Evolutionary conservation across 208 protist genomes (phyloP), one percentile per base, ranked within the genome.

Genomic region (Phytomonas francai): DNA sequence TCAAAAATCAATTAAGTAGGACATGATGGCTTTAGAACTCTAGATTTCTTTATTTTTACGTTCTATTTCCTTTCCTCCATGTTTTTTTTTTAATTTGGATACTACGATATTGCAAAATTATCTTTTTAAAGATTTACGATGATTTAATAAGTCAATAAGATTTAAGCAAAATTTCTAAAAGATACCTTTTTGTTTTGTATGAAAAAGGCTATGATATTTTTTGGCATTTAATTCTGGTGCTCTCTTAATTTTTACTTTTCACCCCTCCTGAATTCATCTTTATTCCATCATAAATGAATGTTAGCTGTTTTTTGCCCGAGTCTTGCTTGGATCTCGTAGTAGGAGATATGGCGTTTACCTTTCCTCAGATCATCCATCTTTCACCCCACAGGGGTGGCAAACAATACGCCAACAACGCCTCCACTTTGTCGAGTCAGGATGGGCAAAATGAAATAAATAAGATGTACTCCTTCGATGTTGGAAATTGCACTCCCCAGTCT

Each of bases 11-110:
- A 70, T 0, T 49, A 63, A 70, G 14, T 31, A 27, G 4, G 29
- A 73, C 39, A 34, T 59, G 54, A 19, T 45, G 30, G 12, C 36
- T 34, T 27, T 49, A 32, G 12, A 31, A 12, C 27, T 42, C 19
- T 25, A 30, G 42, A 29, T 28, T 56, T 31, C 33, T 27, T 59
- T 65, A 57, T 51, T 39, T 51, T 65, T 49, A 64, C 39, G 11
- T 64, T 72, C 27, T 67, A 67, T 78, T 42, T 57, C 65, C 31
- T 63, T 65, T 57, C 16, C 32, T 56, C 63, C 45, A n/a, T 70
- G 0, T 32, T 36, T 71, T 67, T 42, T 58, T 29, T 49, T 22
- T 25, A 31, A 33, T 34, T 2, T 25, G 5, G 19, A 12, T 54
- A 54, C 7, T 25, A 2, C 11, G 25, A 4, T 2, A 45, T 22